Evolutionary conservation across 2,329 filamentous ascomycete species (phyloP).

Genomic region (Aspergillus sp.): DNA sequence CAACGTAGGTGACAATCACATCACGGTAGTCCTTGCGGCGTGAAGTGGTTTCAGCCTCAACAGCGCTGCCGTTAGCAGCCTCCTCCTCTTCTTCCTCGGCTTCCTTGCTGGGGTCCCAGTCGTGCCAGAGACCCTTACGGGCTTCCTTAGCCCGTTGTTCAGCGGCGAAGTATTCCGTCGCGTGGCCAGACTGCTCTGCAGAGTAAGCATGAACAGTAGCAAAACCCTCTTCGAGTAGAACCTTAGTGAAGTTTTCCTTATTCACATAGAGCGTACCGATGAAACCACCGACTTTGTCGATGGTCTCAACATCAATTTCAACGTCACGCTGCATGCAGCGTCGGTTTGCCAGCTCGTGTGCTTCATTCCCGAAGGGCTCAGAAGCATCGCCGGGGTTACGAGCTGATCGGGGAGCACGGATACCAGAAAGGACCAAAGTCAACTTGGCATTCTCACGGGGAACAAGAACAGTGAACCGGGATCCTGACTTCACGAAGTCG

Average conservation of each 20-base stretch:
- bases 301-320: conserved; percentile 90
- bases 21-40: conserved; percentile 89
- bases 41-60: conserved; percentile 57
- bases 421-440: conserved; percentile 90
- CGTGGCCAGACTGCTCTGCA: conserved; percentile 91
- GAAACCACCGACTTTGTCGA: conserved; percentile 96
- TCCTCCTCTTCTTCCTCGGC: conserved; percentile 59
- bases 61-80: conserved; percentile 48
- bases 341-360: conserved; percentile 84
- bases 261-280: conserved; percentile 93
- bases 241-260: conserved; percentile 92
- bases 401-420: conserved; percentile 84
- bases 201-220: conserved; percentile 93
- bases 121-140: conserved; percentile 84
- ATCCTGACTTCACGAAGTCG: conserved; percentile 97
- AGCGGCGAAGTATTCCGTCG: conserved; percentile 80
- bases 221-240: conserved; percentile 89
- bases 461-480: conserved; percentile 86
- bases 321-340: conserved; percentile 92
- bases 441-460: conserved; percentile 92
- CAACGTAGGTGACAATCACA: conserved; percentile 87
- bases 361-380: conserved; percentile 94
- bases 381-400: conserved; percentile 75
- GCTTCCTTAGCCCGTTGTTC: conserved; percentile 87
- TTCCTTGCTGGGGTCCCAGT: conserved; percentile 90